A percentile compares a stretch with the other conserved stretches of the same genome.
Conservation (phyloP, 2,329 filamentous ascomycete genomes). For the Anthostomella pinea region DNA sequence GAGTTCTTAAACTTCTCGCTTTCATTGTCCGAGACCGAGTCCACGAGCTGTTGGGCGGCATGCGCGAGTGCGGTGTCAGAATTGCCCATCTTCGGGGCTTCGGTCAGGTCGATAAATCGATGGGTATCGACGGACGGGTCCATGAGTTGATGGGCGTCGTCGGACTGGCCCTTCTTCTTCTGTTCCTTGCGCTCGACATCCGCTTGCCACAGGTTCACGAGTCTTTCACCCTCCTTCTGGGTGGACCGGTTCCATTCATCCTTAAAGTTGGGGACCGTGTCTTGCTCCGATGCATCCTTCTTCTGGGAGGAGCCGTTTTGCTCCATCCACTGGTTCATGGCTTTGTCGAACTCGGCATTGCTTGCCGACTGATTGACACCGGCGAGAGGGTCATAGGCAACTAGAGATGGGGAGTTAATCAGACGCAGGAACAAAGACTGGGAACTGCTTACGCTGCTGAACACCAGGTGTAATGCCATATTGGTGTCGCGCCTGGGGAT, state of each 20-base stretch:
- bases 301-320: conserved; percentile 11
- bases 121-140: conserved; percentile 20
- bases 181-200: conserved; percentile 2
- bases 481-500: too few relatives aligned
- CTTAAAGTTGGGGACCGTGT: neutral
- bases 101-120: conserved; percentile 24
- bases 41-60: conserved; percentile 68
- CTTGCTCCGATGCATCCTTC: conserved; percentile 1
- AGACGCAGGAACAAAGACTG: neutral
- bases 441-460: too few relatives aligned
- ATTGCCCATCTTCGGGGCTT: conserved; percentile 30
- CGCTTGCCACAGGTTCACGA: too few relatives aligned
- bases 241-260: too few relatives aligned
- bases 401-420: conserved; percentile 1
- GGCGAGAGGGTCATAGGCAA: conserved; percentile 1
- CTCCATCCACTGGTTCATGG: conserved; percentile 22
- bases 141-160: too few relatives aligned
- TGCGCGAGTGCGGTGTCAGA: conserved; percentile 66
- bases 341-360: conserved; percentile 14
- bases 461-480: too few relatives aligned
- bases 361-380: conserved; percentile 5
- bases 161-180: conserved; percentile 8
- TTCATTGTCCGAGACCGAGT: conserved; percentile 65
- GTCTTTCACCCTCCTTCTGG: too few relatives aligned
- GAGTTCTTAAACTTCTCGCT: conserved; percentile 76